phyloP scores from a whole-genome alignment of 106 monocot genomes.

The Allium cepa region DNA sequence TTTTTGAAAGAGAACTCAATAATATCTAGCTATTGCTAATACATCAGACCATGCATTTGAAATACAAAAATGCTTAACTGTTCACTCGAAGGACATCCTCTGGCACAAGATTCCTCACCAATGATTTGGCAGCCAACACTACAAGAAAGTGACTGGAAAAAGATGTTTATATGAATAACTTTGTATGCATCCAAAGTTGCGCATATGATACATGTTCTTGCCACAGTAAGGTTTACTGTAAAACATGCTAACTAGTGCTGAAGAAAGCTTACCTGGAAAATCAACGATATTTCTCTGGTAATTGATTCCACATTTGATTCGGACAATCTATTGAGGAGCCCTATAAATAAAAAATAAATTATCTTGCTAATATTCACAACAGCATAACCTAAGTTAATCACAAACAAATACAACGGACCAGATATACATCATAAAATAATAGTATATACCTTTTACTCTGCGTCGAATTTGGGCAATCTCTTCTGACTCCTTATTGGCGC shows the following conservation, averaged over 20 bases:
- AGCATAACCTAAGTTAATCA: background rate
- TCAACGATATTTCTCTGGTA: constrained; percentile 54
- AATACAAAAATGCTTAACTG: constrained; percentile 33
- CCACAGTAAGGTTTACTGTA: too few species aligned
- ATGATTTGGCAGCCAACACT: constrained; percentile 67
- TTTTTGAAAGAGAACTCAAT: too few species aligned
- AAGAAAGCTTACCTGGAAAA: constrained; percentile 48
- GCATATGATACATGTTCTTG: too few species aligned
- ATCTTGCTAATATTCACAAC: constrained; percentile 47
- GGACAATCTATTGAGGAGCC: constrained; percentile 5
- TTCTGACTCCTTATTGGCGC: constrained; percentile 44
- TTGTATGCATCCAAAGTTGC: background rate
- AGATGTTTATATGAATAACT: constrained; percentile 3
- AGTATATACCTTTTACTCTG: constrained; percentile 32
- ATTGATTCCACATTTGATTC: constrained; percentile 63
- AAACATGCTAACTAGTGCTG: too few species aligned
- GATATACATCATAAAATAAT: too few species aligned
- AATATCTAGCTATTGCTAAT: too few species aligned
- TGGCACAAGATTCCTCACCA: constrained; percentile 45
- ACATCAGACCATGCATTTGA: too few species aligned
- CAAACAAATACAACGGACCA: background rate
- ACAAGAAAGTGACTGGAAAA: constrained; percentile 68
- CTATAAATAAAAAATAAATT: constrained; percentile 1
- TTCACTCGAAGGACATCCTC: constrained; percentile 80
- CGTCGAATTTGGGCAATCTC: constrained; percentile 57